Conservation (phyloP, 495 filamentous ascomycete species). For the Hypoxylon intermedium region DNA sequence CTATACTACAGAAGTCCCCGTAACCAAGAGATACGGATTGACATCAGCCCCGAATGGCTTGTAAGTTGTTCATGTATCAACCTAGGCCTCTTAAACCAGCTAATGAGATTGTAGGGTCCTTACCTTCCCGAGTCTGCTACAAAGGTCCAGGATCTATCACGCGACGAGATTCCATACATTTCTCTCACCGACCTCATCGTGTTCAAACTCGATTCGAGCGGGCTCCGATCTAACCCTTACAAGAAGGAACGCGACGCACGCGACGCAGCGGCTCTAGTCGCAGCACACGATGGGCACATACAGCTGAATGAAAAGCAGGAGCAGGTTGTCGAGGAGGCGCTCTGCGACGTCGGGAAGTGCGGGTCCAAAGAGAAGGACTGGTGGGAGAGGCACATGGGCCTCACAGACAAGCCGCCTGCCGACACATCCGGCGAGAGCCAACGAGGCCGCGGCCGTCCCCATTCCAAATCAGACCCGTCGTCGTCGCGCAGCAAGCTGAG, state of each 20-base stretch:
- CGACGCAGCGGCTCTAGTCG: constrained; percentile 34
- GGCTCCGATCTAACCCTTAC: constrained; percentile 23
- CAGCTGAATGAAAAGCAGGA: constrained; percentile 31
- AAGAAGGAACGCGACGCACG: constrained; percentile 29
- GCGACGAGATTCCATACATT: constrained; percentile 34
- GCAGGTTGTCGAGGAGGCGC: constrained; percentile 34
- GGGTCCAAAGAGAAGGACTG: constrained; percentile 33
- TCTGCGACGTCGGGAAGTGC: constrained; percentile 34
- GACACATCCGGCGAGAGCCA: neutral
- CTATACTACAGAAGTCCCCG: constrained; percentile 28
- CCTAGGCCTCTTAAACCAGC: neutral
- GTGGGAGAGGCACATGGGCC: constrained; percentile 34
- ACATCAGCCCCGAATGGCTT: constrained; percentile 32
- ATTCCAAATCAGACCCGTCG: constrained; percentile 34
- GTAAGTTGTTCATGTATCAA: constrained; percentile 18
- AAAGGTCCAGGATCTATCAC: constrained; percentile 26
- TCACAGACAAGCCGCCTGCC: neutral
- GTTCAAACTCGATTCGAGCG: constrained; percentile 37
- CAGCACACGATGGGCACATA: constrained; percentile 4
- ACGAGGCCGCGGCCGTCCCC: constrained; percentile 12
- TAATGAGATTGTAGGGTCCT: constrained; percentile 19
- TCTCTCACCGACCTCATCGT: constrained; percentile 37
- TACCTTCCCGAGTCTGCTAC: constrained; percentile 31
- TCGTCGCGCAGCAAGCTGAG: constrained; percentile 1
- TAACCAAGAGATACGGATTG: constrained; percentile 27